These are phyloP conservation scores for Tuber magnatum DNA, from an alignment of 495 filamentous ascomycete species.

Conservation along the genomic window DNA sequence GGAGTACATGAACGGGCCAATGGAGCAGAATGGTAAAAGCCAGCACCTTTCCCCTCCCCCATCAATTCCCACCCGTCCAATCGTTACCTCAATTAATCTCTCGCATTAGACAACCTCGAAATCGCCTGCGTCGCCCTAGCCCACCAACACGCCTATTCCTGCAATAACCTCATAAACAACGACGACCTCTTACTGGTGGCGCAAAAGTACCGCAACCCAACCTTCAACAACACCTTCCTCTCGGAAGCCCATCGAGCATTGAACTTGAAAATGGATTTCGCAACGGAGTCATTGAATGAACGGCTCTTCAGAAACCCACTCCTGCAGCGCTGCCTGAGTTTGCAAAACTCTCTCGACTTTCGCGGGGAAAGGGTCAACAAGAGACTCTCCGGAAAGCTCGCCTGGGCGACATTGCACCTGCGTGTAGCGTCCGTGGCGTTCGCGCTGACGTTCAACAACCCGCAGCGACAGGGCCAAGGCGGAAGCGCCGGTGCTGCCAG, in stretches of 20 bases:
- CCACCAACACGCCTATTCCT: constrained; percentile 38
- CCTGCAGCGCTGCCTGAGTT: constrained; percentile 37
- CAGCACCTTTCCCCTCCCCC: not conserved
- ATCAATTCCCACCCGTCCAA: not conserved
- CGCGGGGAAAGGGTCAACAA: constrained; percentile 36
- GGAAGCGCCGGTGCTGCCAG: constrained; percentile 1
- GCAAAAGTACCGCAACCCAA: constrained; percentile 33
- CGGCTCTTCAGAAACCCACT: constrained; percentile 37
- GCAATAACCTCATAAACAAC: constrained; percentile 40
- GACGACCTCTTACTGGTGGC: constrained; percentile 39
- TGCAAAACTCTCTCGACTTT: constrained; percentile 39
- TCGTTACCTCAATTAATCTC: not conserved
- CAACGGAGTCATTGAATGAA: constrained; percentile 36
- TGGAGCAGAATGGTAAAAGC: constrained; percentile 15
- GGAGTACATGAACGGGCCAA: constrained; percentile 26
- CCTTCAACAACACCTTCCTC: constrained; percentile 38
- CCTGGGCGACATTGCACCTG: constrained; percentile 39
- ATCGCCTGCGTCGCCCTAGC: constrained; percentile 37
- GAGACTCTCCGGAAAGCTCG: constrained; percentile 35
- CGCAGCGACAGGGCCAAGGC: constrained; percentile 22
- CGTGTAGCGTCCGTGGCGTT: constrained; percentile 39
- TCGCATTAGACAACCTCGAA: constrained; percentile 30
- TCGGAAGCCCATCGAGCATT: constrained; percentile 37
- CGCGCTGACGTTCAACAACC: constrained; percentile 37
- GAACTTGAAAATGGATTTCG: constrained; percentile 40